Conservation (phyloP, 306 rosid genomes). For the Spatholobus suberectus region DNA sequence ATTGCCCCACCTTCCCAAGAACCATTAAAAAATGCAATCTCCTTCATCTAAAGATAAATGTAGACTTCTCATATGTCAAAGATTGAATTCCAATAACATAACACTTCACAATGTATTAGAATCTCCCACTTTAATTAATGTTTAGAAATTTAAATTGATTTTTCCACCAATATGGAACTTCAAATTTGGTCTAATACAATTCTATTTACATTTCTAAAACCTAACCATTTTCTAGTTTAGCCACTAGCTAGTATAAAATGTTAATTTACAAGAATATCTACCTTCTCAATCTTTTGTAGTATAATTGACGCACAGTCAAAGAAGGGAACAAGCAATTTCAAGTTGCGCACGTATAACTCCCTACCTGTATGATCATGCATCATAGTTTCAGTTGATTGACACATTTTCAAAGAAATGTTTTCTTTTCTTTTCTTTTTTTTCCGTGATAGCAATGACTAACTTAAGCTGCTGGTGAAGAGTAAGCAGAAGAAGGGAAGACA, state of each 20-base stretch:
- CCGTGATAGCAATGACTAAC: background rate
- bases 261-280: conserved; percentile 37
- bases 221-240: conserved; percentile 6
- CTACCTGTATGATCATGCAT: conserved; percentile 62
- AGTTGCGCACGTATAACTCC: conserved; percentile 84
- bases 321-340: conserved; percentile 97
- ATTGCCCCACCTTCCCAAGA: background rate
- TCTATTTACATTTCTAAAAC: background rate
- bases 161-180: background rate
- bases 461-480: background rate
- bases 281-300: conserved; percentile 77
- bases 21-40: background rate
- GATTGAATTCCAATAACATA: background rate
- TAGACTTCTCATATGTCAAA: background rate
- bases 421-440: background rate
- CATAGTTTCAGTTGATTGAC: conserved; percentile 38
- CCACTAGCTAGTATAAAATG: conserved; percentile 27
- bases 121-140: background rate
- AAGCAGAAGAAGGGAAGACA: background rate
- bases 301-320: conserved; percentile 75
- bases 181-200: background rate
- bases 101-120: background rate
- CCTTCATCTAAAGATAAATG: background rate
- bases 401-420: conserved; percentile 13
- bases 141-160: background rate